Base-by-base conservation (phyloP, 306 rosid species). In the Ormosia semicastrata region DNA sequence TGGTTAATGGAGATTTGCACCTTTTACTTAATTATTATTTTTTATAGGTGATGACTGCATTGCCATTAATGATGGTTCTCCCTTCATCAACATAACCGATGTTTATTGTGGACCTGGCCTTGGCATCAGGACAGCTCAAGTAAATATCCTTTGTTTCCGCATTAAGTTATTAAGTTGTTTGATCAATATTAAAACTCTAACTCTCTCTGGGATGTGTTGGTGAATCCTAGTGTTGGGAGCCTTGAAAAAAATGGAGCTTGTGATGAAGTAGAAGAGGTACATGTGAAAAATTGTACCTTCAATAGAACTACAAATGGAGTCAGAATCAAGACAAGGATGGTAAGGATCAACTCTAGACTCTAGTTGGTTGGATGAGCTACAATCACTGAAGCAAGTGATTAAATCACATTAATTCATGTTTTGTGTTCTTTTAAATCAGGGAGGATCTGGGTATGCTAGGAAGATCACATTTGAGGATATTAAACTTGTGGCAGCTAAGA, bases 241-340 rank as follows among this genome's bases (percentile, higher is more conserved):
- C 85, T 88, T 0, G 94, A 92, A 66, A 5, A 7, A 37, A 0
- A 69, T 53, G 85, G 86, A 76, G 15, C 33, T 0, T 58, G 24
- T 33, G 69, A 59, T 4, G 30, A 67, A 10, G 91, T 88, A 6
- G 91, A 90, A 76, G 86, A 85, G 17, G 30, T 90, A 10, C 60
- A 79, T 30, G 92, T 90, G n/a, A 29, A 17, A 4, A 75, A 89
- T 24, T 85, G 91, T 77, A 90, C 75, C 17, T 85, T 86, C 70
- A 46, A 4, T 0, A 37, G 79, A 36, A 82, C 89, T 7, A 15
- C 44, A 63, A 88, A 88, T 88, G 94, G 88, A 65, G 89, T 76
- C 7, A 85, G 94, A 87, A 88, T 90, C 80, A 90, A 88, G 87
- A 89, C 94, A 75, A 81, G 88, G 88, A 3, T 14, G 66, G 91